These are phyloP conservation scores for Hypocrella siamensis DNA, from an alignment of 2,329 filamentous ascomycete genomes.

Conservation along the genomic window DNA sequence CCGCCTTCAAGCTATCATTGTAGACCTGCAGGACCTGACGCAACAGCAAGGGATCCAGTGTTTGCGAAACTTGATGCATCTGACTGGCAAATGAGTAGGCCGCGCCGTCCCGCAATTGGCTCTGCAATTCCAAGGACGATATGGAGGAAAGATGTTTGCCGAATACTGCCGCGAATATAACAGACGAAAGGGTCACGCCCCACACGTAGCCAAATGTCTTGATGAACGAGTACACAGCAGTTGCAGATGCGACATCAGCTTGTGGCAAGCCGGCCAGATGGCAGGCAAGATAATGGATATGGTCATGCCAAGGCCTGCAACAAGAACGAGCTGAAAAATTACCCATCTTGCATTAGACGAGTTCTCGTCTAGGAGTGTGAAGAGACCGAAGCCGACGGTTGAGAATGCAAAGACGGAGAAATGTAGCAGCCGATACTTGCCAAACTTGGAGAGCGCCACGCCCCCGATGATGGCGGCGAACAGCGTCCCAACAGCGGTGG, in stretches of 20 bases:
- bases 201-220: slow-evolving; percentile 30
- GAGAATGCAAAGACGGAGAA: slow-evolving; percentile 17
- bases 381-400: slow-evolving; percentile 23
- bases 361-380: slow-evolving; percentile 20
- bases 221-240: slow-evolving; percentile 27
- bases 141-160: slow-evolving; percentile 6
- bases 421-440: slow-evolving; percentile 17
- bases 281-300: slow-evolving; percentile 25
- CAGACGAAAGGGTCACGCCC: slow-evolving; percentile 28
- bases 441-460: slow-evolving; percentile 13
- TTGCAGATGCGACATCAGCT: slow-evolving; percentile 19
- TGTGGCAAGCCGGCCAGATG: slow-evolving; percentile 23
- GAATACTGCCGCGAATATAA: no score
- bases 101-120: slow-evolving; percentile 5
- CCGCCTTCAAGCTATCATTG: no score
- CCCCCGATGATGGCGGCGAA: slow-evolving; percentile 12
- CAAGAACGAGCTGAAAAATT: slow-evolving; percentile 22
- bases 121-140: slow-evolving; percentile 3
- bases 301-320: slow-evolving; percentile 24
- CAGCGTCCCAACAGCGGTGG: slow-evolving; percentile 11
- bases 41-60: no score
- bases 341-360: slow-evolving; percentile 23
- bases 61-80: no score
- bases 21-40: no score
- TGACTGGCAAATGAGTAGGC: slow-evolving; percentile 14